Evolutionary conservation across 306 rosid genomes (phyloP), one percentile per base, ranked within the genome.

Genomic region (Rosa rugosa): DNA sequence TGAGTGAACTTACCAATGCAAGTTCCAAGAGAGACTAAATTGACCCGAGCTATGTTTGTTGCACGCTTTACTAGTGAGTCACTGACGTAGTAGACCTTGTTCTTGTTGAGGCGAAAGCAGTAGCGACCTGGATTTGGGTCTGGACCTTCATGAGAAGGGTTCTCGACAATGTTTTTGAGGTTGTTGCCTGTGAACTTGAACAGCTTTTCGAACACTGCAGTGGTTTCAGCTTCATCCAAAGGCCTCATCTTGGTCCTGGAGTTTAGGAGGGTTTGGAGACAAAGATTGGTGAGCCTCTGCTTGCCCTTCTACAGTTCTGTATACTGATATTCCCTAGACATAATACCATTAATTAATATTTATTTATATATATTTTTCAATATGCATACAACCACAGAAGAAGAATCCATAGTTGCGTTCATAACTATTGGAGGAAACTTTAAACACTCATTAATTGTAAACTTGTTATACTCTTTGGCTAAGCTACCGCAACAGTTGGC

Each of bases 1-100:
- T 91, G 98, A 14, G 99, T 95, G 85, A 87, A 84, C 78, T 86
- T 95, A 8, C 99, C 98, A 44, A 95, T 93, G 85, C 99, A 95
- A 27, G 88, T 91, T 0, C 97, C 96, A 22, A 92, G 91, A 20
- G 96, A 88, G 41, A 91, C 90, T 0, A 95, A 88, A 51, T 84
- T 91, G 5, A 75, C 20, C 5, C 99, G 87, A 3, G 98, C 84
- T 11, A 95, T 14, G 77, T 91, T 95, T 62, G 99, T 93, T 63
- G 99, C 97, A 16, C 98, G 90, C 75, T 91, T 95, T 22, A 93
- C 96, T 10, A 95, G 88, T 2, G 98, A 85, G 7, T 95, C 99
- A 17, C 93, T 89, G 51, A 86, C 87, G 50, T 93, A 95, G 83
- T 85, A 93, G 76, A 95, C 85, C 81, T 73, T 88, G 91, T 85